Percentiles rank a stretch among this genome's conserved stretches.
Conservation (phyloP, 306 rosid genomes). For the Quercus agrifolia region DNA sequence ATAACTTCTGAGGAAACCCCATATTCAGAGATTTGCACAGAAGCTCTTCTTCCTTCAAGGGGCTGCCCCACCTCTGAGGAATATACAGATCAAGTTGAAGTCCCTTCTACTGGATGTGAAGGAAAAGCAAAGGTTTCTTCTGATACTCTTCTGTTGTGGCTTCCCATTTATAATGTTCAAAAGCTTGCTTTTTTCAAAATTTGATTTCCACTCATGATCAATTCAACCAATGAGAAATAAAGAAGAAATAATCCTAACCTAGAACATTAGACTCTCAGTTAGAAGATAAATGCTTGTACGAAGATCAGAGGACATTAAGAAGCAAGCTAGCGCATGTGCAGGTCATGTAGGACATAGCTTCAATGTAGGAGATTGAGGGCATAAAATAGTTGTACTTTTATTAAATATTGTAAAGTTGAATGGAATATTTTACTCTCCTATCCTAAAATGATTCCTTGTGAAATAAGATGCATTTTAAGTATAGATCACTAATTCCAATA, state of each 20-base stretch:
- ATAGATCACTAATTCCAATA: too few species aligned
- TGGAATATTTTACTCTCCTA: too few species aligned
- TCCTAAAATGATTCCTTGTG: too few species aligned
- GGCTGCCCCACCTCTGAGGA: slow-evolving; percentile 8
- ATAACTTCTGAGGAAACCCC: slow-evolving; percentile 1
- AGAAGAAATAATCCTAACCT: too few species aligned
- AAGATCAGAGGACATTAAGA: too few species aligned
- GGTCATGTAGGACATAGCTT: not conserved
- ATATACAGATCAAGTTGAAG: slow-evolving; percentile 27
- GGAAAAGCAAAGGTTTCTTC: slow-evolving; percentile 17
- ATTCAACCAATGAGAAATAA: not conserved
- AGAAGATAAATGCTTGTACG: too few species aligned
- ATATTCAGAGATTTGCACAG: slow-evolving; percentile 15
- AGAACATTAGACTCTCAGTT: too few species aligned
- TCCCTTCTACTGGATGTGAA: slow-evolving; percentile 11
- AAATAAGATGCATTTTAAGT: too few species aligned
- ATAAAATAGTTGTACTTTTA: not conserved
- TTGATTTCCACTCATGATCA: not conserved
- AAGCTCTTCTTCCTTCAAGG: not conserved
- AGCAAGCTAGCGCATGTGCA: too few species aligned
- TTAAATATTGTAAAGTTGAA: too few species aligned
- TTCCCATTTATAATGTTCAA: not conserved
- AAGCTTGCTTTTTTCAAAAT: not conserved
- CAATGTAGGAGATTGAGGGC: not conserved
- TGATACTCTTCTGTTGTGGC: not conserved